These are phyloP conservation scores for Rhizophora mangle DNA, from an alignment of 345 rosid species.

Conservation along the genomic window DNA sequence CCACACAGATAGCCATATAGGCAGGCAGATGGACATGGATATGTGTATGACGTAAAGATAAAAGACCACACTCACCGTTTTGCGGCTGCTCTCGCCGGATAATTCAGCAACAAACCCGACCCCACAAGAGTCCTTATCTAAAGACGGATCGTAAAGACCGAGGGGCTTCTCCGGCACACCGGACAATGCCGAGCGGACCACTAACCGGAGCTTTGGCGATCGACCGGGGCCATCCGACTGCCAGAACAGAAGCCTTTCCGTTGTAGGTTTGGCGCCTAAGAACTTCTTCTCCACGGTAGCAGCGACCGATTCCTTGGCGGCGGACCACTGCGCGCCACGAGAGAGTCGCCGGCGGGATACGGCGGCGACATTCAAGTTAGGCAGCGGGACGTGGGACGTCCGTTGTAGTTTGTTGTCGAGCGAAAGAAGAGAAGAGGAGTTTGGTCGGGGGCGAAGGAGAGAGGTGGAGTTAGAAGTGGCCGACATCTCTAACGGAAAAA, in stretches of 20 bases:
- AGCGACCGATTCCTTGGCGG: slow-evolving; percentile 11
- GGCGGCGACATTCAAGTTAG: slow-evolving; percentile 37
- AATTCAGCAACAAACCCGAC: slow-evolving; percentile 97
- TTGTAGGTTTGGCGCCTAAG: slow-evolving; percentile 47
- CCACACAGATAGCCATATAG: too few species aligned
- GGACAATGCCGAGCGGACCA: slow-evolving; percentile 69
- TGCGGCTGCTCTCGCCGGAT: slow-evolving; percentile 82
- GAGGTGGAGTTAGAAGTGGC: slow-evolving; percentile 34
- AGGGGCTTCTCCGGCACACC: slow-evolving; percentile 92
- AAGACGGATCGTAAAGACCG: slow-evolving; percentile 91
- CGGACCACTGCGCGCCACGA: slow-evolving; percentile 33
- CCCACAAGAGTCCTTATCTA: slow-evolving; percentile 97
- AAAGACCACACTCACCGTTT: slow-evolving; percentile 51
- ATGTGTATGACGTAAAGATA: background rate
- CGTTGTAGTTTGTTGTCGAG: slow-evolving; percentile 6
- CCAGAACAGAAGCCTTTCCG: slow-evolving; percentile 65
- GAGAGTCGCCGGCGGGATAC: slow-evolving; percentile 18
- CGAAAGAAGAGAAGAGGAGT: slow-evolving; percentile 29
- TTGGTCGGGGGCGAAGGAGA: slow-evolving; percentile 36
- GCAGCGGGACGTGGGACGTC: slow-evolving; percentile 5
- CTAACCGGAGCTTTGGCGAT: slow-evolving; percentile 63
- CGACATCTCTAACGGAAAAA: slow-evolving; percentile 42
- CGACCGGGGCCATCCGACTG: slow-evolving; percentile 76
- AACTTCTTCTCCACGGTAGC: slow-evolving; percentile 36
- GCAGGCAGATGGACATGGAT: background rate